phyloP scores from a whole-genome alignment of 106 monocot genomes.

The Dendrobium officinale region DNA sequence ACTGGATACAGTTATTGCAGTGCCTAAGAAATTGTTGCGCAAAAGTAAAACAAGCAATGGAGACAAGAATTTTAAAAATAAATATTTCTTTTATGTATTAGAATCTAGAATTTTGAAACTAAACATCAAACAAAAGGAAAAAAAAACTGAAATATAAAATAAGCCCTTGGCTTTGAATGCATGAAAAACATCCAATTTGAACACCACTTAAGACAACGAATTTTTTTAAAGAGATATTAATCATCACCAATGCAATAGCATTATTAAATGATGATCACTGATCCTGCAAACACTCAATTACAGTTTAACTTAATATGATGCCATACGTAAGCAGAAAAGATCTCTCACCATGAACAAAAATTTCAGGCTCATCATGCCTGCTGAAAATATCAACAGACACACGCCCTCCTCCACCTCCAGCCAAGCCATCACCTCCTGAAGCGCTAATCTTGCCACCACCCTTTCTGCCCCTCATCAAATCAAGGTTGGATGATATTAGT shows the following conservation, averaged over 20 bases:
- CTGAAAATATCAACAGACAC: constrained; percentile 88
- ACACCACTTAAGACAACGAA: background rate
- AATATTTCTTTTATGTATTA: background rate
- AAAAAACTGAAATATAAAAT: background rate
- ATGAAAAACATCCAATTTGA: background rate
- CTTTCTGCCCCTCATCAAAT: constrained; percentile 42
- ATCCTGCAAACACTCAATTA: background rate
- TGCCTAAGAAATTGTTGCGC: too few relatives aligned
- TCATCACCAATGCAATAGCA: background rate
- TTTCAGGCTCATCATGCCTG: constrained; percentile 71
- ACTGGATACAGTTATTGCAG: background rate
- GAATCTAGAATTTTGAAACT: background rate
- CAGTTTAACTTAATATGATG: background rate
- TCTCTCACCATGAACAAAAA: constrained; percentile 76
- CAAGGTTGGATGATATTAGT: constrained; percentile 7
- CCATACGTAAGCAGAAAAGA: background rate
- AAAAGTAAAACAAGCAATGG: background rate
- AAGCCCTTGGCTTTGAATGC: background rate
- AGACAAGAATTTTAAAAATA: background rate
- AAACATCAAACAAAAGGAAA: background rate
- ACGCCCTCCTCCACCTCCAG: constrained; percentile 91
- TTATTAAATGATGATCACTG: background rate
- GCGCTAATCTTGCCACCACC: constrained; percentile 94
- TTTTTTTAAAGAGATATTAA: background rate
- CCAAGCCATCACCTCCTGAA: constrained; percentile 83